Evolutionary conservation across 78 protist genomes (phyloP).

Genomic region (Dictyostelium purpureum): DNA sequence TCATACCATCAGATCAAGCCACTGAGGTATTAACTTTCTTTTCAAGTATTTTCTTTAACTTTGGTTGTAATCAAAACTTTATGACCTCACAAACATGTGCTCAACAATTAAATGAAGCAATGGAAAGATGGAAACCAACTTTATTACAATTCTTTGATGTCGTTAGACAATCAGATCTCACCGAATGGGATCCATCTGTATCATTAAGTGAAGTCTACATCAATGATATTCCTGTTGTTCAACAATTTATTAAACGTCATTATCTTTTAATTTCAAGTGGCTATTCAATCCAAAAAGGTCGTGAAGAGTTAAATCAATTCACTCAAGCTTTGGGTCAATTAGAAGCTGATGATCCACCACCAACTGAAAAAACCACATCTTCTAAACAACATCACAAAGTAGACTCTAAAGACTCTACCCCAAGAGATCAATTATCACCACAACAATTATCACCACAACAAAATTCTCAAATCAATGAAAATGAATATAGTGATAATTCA

Average conservation of each 20-base stretch:
- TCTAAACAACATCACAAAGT: no score
- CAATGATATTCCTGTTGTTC: slow-evolving; percentile 41
- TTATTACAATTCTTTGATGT: neutral
- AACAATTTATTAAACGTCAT: slow-evolving; percentile 52
- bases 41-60: slow-evolving; percentile 8
- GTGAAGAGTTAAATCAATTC: slow-evolving; percentile 15
- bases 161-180: slow-evolving; percentile 32
- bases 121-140: neutral
- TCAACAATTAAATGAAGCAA: slow-evolving; percentile 21
- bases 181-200: slow-evolving; percentile 58
- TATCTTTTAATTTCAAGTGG: neutral
- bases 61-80: slow-evolving; percentile 48
- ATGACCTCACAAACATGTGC: neutral
- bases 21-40: slow-evolving; percentile 27
- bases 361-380: slow-evolving; percentile 2
- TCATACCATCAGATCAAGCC: slow-evolving; percentile 52
- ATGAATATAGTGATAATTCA: no score
- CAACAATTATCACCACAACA: no score
- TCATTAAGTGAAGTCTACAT: neutral
- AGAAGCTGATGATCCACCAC: slow-evolving; percentile 72
- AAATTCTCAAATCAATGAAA: no score
- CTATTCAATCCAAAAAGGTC: neutral
- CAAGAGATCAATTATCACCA: no score
- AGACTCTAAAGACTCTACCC: no score
- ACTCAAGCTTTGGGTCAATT: slow-evolving; percentile 20